Evolutionary conservation across 2,329 filamentous ascomycete species (phyloP).

Genomic region (Penicillium nordicum): DNA sequence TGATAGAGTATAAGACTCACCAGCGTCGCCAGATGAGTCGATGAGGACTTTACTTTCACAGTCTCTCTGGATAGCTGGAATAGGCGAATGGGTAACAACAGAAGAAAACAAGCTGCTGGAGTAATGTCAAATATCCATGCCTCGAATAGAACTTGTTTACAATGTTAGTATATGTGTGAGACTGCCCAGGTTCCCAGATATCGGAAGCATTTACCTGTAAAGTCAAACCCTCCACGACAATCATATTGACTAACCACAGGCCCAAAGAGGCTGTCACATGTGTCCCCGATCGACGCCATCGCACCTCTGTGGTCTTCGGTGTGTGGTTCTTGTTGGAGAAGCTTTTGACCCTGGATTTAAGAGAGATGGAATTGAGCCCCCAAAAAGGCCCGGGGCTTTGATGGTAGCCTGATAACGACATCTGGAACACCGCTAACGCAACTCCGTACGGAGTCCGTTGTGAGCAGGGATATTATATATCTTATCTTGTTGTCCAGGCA

Average conservation of each 20-base stretch:
- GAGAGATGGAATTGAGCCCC: background rate
- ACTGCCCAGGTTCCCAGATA: background rate
- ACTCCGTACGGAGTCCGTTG: background rate
- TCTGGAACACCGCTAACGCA: background rate
- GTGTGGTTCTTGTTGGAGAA: background rate
- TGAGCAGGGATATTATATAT: background rate
- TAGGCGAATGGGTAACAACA: conserved; percentile 11
- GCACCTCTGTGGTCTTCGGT: background rate
- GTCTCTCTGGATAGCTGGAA: conserved; percentile 11
- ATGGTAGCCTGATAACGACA: background rate
- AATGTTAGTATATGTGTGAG: background rate
- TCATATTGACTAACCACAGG: background rate
- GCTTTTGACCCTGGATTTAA: background rate
- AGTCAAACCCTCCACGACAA: background rate
- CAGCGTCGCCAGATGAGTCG: conserved; percentile 4
- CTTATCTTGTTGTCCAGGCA: background rate
- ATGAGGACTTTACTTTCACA: conserved; percentile 12
- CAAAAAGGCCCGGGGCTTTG: background rate
- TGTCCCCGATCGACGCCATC: background rate
- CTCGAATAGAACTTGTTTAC: background rate
- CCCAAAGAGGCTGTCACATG: background rate
- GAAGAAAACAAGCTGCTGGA: conserved; percentile 6
- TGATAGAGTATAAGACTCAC: conserved; percentile 1
- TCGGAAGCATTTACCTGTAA: background rate
- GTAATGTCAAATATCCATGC: background rate